These are phyloP conservation scores for Selaginella moellendorffii DNA, from an alignment of 75 land plant species.

Conservation along the genomic window DNA sequence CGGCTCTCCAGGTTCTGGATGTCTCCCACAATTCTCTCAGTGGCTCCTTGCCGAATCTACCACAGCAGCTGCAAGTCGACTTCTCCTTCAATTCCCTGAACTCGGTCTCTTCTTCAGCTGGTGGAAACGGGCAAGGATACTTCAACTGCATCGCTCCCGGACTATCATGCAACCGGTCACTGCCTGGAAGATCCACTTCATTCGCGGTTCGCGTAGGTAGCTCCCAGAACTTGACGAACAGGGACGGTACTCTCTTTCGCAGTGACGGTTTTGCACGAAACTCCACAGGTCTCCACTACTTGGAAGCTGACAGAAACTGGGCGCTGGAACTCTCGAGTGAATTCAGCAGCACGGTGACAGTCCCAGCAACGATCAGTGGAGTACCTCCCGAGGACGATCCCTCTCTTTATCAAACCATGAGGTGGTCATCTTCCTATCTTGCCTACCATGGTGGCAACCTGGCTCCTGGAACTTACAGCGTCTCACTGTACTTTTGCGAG, in stretches of 20 bases:
- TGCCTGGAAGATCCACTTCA: background rate
- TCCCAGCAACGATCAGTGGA: background rate
- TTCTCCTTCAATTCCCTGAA: background rate
- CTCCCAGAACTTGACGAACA: background rate
- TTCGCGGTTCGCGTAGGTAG: background rate
- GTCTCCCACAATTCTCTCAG: background rate
- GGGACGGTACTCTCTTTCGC: background rate
- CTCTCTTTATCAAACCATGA: background rate
- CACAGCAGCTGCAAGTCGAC: background rate
- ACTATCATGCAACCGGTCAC: background rate
- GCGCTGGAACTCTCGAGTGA: background rate
- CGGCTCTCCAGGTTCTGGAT: background rate
- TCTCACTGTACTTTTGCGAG: background rate
- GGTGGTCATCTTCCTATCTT: conserved; percentile 6
- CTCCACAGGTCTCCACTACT: too few species aligned
- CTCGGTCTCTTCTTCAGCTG: background rate
- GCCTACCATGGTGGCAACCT: conserved; percentile 2
- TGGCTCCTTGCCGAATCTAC: background rate
- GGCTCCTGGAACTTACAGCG: background rate
- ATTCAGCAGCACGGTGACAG: background rate
- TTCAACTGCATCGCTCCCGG: too few species aligned
- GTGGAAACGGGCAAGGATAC: background rate
- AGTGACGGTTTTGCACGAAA: background rate
- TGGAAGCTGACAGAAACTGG: background rate
- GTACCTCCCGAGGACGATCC: background rate